Base-by-base conservation (phyloP, 2,329 filamentous ascomycete genomes). In the Penicillium capsulatum region DNA sequence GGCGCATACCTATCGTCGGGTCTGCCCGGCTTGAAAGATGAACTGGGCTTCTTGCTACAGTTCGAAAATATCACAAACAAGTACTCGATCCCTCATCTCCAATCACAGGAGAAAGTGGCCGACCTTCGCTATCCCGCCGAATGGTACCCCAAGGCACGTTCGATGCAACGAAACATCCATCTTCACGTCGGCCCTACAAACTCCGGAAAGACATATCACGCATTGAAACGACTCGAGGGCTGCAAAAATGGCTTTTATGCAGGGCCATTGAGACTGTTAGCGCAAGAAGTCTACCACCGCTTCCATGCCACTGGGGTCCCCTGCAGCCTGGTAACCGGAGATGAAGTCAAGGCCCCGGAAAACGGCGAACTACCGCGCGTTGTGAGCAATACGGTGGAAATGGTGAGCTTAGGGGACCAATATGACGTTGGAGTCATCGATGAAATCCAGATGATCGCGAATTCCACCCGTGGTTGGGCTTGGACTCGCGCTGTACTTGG, bases 111-210 rank as follows among this genome's bases (percentile, higher is more conserved):
- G 52, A 73, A 74, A 14, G 66, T 94, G 10, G 79, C 87, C n/a
- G 88, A 96, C 66, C 70, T 95, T 50, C 79, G 89, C n/a, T 89
- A 81, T 63, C 92, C 92, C 0, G 77, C 83, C 38, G 92, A 98
- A 63, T 97, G 91, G 91, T 97, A 84, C 59, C 88, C 91, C 1
- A 81, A 79, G 3, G 92, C 92, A 2, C 78, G 94, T 42, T 75
- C 79, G 31, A 73, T 92, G 54, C 86, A 90, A 57, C 77, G 92
- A 31, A 91, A 80, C 0, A 77, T 98, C 28, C 88, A 97, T 68
- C 72, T 98, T 14, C 92, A 98, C 56, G 89, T 98, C 34, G 92
- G 92, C 0, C 92, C 92, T 1, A 98, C 92, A 2, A 98, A 98
- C 64, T 97, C 92, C 1, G 92, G 92, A 41, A 98, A 98, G 72